Evolutionary conservation across 1,284 basidiomycete genomes (phyloP), one percentile per base, ranked within the genome.

Genomic region (Sporisorium exsertum): DNA sequence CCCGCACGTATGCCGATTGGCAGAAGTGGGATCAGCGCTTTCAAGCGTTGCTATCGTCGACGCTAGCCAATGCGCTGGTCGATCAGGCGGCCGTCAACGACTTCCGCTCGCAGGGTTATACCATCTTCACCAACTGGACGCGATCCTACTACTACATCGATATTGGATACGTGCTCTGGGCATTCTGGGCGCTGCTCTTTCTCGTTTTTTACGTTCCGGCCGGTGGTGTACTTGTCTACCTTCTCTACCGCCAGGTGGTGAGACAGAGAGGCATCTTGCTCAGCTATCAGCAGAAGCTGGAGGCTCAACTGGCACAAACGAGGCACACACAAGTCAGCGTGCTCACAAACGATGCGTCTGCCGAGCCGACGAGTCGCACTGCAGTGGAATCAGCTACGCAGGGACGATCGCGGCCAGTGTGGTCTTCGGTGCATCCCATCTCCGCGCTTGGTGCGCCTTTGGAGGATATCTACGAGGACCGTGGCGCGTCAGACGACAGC

Each of bases 181-280:
- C 55, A 2, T 66, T 80, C 56, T 81, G 75, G 72, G 78, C 79
- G 12, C 43, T 71, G 1, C 27, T 80, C 26, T 79, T 80, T 45
- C 50, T 81, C 15, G 51, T 65, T 20, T 81, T 80, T 51, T 81
- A 81, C 72, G 73, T 81, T 10, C 78, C 78, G 6, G 78, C 79
- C 1, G 78, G 79, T 27, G 79, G 79, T 18, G 67, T 66, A 24
- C 72, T 81, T 27, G 68, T 75, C 29, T 74, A 40, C 26, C 56
- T 80, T 15, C 57, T 80, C 2, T 69, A 43, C 16, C 47, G 65
- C 10, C 79, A 80, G 58, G 71, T 79, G 20, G 26, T 37, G n/a
- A 50, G 50, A 29, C 77, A 79, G n/a, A 61, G 64, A 46, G 40
- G 51, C 5, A 54, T 69, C 32, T 18, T 80, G 46, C 18, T 70